phyloP scores from a whole-genome alignment of 805 yeast genomes.

The Candida jianshihensis region DNA sequence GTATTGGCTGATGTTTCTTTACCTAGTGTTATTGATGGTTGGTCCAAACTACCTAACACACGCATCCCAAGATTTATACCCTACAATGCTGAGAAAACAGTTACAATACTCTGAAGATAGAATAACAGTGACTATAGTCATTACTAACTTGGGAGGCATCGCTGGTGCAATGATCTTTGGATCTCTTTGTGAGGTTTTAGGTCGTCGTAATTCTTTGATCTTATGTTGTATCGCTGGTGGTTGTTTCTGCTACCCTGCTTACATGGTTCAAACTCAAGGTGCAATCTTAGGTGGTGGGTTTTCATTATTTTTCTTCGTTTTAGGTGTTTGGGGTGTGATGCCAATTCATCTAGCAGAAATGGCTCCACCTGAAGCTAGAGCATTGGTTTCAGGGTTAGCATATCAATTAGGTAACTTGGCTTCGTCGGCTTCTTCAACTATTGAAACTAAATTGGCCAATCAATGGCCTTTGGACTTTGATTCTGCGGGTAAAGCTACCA shows the following conservation, averaged over 20 bases:
- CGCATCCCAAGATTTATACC: slow-evolving; percentile 69
- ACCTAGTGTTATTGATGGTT: slow-evolving; percentile 54
- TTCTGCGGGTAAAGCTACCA: slow-evolving; percentile 23
- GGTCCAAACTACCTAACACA: slow-evolving; percentile 69
- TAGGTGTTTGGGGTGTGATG: slow-evolving; percentile 70
- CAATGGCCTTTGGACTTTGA: slow-evolving; percentile 44
- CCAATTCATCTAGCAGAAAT: slow-evolving; percentile 63
- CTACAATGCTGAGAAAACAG: slow-evolving; percentile 54
- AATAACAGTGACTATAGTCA: slow-evolving; percentile 52
- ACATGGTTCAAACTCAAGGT: slow-evolving; percentile 28
- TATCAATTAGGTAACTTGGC: slow-evolving; percentile 73
- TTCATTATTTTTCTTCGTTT: slow-evolving; percentile 57
- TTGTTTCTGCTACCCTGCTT: slow-evolving; percentile 57
- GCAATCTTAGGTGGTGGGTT: slow-evolving; percentile 54
- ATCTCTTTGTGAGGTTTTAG: slow-evolving; percentile 49
- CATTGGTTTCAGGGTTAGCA: slow-evolving; percentile 54
- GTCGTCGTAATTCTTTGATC: slow-evolving; percentile 53
- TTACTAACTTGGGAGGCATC: slow-evolving; percentile 62
- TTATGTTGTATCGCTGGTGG: slow-evolving; percentile 50
- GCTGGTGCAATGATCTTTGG: slow-evolving; percentile 55
- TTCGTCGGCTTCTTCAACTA: slow-evolving; percentile 64
- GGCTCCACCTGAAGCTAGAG: slow-evolving; percentile 57
- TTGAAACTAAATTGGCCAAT: slow-evolving; percentile 58
- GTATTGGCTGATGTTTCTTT: slow-evolving; percentile 58
- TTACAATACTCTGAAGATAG: slow-evolving; percentile 38